These are phyloP conservation scores for Tylopilus plumbeoviolaceoides DNA, from an alignment of 768 basidiomycete genomes.

Conservation along the genomic window DNA sequence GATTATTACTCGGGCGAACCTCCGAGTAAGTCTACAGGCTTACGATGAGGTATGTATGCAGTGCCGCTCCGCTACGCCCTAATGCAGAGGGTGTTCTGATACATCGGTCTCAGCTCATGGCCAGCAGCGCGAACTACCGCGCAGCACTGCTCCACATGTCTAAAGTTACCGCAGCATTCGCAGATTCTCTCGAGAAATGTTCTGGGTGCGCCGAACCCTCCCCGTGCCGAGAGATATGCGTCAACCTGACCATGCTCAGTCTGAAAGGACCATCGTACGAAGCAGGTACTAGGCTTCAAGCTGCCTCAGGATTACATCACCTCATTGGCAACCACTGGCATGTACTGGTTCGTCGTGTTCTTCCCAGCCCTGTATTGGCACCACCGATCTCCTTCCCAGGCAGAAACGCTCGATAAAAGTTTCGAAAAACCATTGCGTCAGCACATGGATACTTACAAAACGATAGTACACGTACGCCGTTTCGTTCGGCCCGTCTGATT, in stretches of 20 bases:
- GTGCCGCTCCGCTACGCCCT: background rate
- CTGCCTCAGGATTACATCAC: constrained; percentile 85
- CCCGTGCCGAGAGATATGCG: background rate
- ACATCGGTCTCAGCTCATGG: constrained; percentile 58
- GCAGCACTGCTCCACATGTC: constrained; percentile 77
- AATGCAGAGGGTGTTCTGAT: constrained; percentile 10
- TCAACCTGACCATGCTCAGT: constrained; percentile 33
- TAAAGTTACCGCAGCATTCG: constrained; percentile 78
- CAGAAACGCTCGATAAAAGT: constrained; percentile 79
- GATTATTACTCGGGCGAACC: constrained; percentile 76
- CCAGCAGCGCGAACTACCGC: constrained; percentile 73
- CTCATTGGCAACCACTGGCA: constrained; percentile 92
- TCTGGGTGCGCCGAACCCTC: constrained; percentile 54
- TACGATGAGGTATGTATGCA: constrained; percentile 68
- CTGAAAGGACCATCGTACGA: constrained; percentile 80
- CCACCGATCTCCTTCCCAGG: constrained; percentile 39
- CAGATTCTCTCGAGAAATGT: constrained; percentile 81
- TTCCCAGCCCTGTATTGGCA: constrained; percentile 5
- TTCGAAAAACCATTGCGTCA: constrained; percentile 89
- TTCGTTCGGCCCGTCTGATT: background rate
- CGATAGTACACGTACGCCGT: constrained; percentile 58
- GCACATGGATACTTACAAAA: constrained; percentile 76
- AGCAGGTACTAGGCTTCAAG: constrained; percentile 76
- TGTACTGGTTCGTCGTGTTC: constrained; percentile 59
- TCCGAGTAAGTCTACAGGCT: constrained; percentile 72